phyloP scores from a whole-genome alignment of 352 stramenopile genomes.

The Phytopythium oedochilum region DNA sequence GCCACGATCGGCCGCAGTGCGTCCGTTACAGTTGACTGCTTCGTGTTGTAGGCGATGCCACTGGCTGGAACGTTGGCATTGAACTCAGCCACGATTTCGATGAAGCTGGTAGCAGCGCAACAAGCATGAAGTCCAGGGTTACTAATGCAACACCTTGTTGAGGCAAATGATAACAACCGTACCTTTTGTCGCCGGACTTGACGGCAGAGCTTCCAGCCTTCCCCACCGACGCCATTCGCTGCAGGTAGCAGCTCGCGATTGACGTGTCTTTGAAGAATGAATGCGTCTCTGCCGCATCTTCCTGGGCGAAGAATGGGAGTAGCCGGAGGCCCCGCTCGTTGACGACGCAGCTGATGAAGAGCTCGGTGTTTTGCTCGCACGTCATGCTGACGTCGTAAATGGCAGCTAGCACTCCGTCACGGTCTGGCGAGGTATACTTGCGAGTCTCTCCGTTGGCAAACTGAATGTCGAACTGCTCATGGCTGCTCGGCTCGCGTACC shows the following conservation, averaged over 20 bases:
- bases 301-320: conserved; percentile 63
- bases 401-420: conserved; percentile 67
- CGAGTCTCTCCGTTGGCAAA: conserved; percentile 54
- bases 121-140: neutral
- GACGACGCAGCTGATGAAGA: conserved; percentile 62
- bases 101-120: conserved; percentile 33
- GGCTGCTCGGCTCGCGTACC: conserved; percentile 36
- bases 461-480: conserved; percentile 71
- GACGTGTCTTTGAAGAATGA: conserved; percentile 81
- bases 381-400: conserved; percentile 77
- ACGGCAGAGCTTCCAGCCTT: conserved; percentile 50
- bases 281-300: conserved; percentile 60
- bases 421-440: conserved; percentile 59
- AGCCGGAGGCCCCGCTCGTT: conserved; percentile 71
- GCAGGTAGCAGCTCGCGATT: conserved; percentile 75
- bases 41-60: conserved; percentile 82
- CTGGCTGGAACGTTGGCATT: conserved; percentile 88
- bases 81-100: conserved; percentile 84
- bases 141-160: neutral
- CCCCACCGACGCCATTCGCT: conserved; percentile 64
- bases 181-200: conserved; percentile 59
- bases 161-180: conserved; percentile 1
- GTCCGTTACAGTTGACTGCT: conserved; percentile 68
- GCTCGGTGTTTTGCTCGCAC: conserved; percentile 65
- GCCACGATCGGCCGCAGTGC: conserved; percentile 74